Evolutionary conservation across 768 basidiomycete species (phyloP), one percentile per base, ranked within the genome.

Genomic region (Pleurotus citrinopileatus): DNA sequence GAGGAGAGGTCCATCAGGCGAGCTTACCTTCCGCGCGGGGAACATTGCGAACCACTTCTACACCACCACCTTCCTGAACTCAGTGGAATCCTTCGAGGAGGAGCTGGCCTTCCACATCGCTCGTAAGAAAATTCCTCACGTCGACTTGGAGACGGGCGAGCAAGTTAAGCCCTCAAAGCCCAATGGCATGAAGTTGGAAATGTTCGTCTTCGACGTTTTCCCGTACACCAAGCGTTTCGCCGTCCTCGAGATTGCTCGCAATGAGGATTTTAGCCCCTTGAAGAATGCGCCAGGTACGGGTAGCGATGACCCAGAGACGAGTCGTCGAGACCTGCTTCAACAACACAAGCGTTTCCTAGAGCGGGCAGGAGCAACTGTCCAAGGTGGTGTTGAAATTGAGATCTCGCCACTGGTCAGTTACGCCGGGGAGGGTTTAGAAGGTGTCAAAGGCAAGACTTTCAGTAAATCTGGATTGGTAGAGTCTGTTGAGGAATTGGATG

Each of bases 41-140:
- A 99, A 99, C 73, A 98, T 99, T 66, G 97, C 82, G 63, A 98
- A 98, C 71, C 97, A 99, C 70, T 97, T 98, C 72, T 99, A 97
- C 74, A 94, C 94, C 36, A 88, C 89, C 27, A 68, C 76, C 22
- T 98, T 90, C 75, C 81, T 99, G 54, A 81, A 86, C 56, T 68
- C 73, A 37, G 87, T 94, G 48, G 85, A 89, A 61, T 70, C 78
- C 2, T 94, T 96, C 67, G 96, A 98, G 68, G 76, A 83, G 42
- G 76, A 91, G 54, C 90, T 99, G 71, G 87, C 94, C 12, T 98
- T 91, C 83, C 97, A 99, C 74, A 94, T 99, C 62, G 97, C 97
- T 36, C 85, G 89, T 61, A 99, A 99, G 74, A 99, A 98, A 80
- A 98, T 99, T 60, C 78, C 94, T 5, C 82, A 88, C 61, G 75